Evolutionary conservation across 805 yeast species (phyloP), one percentile per base, ranked within the genome.

Genomic region (Metschnikowia similis): DNA sequence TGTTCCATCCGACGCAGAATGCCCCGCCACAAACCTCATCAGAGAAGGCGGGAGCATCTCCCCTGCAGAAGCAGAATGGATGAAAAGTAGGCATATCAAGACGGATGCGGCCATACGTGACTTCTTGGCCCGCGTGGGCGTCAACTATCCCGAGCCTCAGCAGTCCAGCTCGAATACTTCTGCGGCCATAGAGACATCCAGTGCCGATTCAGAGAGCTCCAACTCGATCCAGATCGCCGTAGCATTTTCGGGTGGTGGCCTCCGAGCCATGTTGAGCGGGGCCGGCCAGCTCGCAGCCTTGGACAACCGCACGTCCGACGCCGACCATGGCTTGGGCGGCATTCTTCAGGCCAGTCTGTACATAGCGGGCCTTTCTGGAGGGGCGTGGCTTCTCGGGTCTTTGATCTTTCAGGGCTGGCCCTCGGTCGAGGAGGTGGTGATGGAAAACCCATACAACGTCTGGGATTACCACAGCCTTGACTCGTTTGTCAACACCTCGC

Each of bases 341-440:
- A 66, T 89, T 26, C 67, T 89, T 35, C 89, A 86, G 59, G 70
- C 86, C 6, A 62, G 89, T 1, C 79, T 87, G 10, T 89, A 90
- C 61, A 65, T 89, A 4, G 70, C 88, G 5, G 96, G 92, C 8
- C 76, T 89, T 35, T 84, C 91, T 13, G 96, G 96, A 31, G 96
- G 96, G 28, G 78, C 87, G 11, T 89, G 96, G 96, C 71, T 87
- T 44, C 72, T 88, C 28, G 85, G 88, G 1, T 77, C 91, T 8
- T 66, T 89, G 30, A 81, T 79, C 0, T 72, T 78, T 61, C 87
- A 89, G 63, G 82, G 84, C 61, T 89, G 86, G 83, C 81, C 90
- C 8, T 72, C 86, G 10, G 81, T 88, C 26, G 84, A 83, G 56
- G 81, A 73, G 2, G 79, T 88, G 26, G 71, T 71, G 2, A 51